Percentiles rank a stretch among this genome's conserved stretches.
Evolutionary conservation across 805 yeast species (phyloP).

Genomic region (Diddensiella caesifluorescens): DNA sequence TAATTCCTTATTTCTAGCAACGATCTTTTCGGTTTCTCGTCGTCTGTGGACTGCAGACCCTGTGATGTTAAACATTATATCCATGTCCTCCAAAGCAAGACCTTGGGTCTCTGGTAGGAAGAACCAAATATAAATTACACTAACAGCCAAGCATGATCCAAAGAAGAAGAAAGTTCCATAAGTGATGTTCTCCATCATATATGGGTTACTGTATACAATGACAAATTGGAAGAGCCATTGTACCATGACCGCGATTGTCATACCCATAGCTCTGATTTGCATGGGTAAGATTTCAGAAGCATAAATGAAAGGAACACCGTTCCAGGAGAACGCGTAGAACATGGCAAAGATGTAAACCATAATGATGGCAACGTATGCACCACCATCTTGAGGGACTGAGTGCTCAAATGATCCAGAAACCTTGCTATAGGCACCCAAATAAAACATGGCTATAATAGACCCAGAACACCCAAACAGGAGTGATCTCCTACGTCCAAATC

Average conservation of each 20-base stretch:
- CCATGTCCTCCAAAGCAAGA: conserved; percentile 39
- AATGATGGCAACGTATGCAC: conserved; percentile 37
- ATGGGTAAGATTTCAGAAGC: conserved; percentile 63
- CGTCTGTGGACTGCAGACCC: conserved; percentile 10
- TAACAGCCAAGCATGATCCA: conserved; percentile 24
- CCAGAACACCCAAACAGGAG: conserved; percentile 36
- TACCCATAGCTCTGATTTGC: conserved; percentile 63
- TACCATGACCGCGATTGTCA: conserved; percentile 56
- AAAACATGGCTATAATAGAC: conserved; percentile 43
- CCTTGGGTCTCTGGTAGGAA: conserved; percentile 41
- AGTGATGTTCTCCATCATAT: conserved; percentile 23
- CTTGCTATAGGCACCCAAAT: conserved; percentile 45
- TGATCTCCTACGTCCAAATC: conserved; percentile 42
- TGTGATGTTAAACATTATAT: conserved; percentile 19
- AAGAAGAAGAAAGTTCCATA: conserved; percentile 30
- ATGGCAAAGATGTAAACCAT: conserved; percentile 52
- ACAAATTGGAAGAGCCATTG: conserved; percentile 58
- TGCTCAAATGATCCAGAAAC: conserved; percentile 35
- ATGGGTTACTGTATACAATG: conserved; percentile 27
- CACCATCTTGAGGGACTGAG: conserved; percentile 16
- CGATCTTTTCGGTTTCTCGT: conserved; percentile 10
- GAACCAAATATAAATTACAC: conserved; percentile 27
- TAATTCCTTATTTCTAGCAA: conserved; percentile 3
- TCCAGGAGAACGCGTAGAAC: conserved; percentile 53
- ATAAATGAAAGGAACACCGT: conserved; percentile 56